Conservation (phyloP, 225 moss, liverwort and hornwort species). For the Lunularia cruciata region DNA sequence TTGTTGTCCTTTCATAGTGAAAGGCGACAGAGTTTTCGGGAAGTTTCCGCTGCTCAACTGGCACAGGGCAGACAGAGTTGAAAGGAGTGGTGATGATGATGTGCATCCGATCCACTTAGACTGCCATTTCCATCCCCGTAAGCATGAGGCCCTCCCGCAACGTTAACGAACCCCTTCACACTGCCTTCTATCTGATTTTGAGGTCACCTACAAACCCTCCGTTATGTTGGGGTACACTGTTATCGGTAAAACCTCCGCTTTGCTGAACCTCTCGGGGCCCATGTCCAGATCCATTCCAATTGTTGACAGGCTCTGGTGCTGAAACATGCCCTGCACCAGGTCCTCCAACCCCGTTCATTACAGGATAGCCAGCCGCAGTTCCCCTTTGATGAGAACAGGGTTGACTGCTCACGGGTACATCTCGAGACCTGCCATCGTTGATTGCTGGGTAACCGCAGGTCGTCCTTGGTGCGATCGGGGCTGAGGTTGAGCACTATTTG, state of each 20-base stretch:
- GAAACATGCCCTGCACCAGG: slow-evolving; percentile 1
- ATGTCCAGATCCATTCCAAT: neutral
- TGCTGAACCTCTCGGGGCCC: neutral
- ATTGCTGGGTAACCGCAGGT: no score
- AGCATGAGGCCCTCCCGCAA: slow-evolving; percentile 2
- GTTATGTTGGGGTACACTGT: neutral
- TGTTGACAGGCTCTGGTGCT: slow-evolving; percentile 4
- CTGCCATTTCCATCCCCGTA: neutral
- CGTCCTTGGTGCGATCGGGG: no score
- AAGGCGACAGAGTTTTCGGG: no score
- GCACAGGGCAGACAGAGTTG: no score
- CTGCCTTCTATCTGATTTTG: neutral
- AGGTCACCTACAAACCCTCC: no score
- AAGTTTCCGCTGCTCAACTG: no score
- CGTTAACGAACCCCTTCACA: neutral
- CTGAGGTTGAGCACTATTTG: no score
- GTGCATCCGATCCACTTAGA: slow-evolving; percentile 5
- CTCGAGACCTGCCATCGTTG: no score
- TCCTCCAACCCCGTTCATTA: neutral
- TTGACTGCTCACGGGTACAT: neutral
- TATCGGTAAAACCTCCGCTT: neutral
- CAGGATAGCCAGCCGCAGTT: neutral
- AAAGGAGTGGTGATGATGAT: slow-evolving; percentile 38
- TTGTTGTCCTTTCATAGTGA: no score
- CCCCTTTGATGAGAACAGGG: neutral